phyloP scores from a whole-genome alignment of 257 asterid genomes.

The Misopates orontium region DNA sequence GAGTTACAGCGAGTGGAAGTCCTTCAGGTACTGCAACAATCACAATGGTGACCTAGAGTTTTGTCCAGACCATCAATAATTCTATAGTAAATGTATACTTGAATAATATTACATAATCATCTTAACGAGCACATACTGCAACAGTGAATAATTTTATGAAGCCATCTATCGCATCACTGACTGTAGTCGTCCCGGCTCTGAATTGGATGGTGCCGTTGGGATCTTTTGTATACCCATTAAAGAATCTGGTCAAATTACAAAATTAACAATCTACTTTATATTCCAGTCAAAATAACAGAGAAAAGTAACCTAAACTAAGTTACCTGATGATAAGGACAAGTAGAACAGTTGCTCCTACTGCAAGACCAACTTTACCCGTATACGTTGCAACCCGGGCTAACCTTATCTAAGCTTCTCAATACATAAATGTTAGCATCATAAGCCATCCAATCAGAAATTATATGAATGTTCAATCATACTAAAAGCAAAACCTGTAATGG shows the following conservation, averaged over 20 bases:
- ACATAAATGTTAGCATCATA: conserved; percentile 17
- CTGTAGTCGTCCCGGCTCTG: conserved; percentile 56
- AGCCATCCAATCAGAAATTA: conserved; percentile 10
- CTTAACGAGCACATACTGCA: conserved; percentile 60
- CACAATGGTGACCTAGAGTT: conserved; percentile 77
- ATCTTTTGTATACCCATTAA: conserved; percentile 69
- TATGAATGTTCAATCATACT: conserved; percentile 14
- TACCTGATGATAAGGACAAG: conserved; percentile 74
- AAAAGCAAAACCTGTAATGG: conserved; percentile 71
- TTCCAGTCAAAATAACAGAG: conserved; percentile 23
- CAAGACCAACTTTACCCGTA: conserved; percentile 81
- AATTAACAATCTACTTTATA: conserved; percentile 1
- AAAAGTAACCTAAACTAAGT: conserved; percentile 8
- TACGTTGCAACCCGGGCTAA: conserved; percentile 87
- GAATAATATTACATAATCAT: conserved; percentile 17
- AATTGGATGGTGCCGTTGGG: conserved; percentile 59
- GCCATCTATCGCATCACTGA: conserved; percentile 71
- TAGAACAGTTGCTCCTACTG: conserved; percentile 68
- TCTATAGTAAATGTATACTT: conserved; percentile 13
- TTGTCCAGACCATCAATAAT: conserved; percentile 23
- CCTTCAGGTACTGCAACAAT: conserved; percentile 98
- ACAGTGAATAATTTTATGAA: conserved; percentile 75
- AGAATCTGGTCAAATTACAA: conserved; percentile 50
- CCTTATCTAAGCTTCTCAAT: conserved; percentile 56
- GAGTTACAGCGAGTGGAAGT: conserved; percentile 91